Percentiles rank a stretch among this genome's conserved stretches.
Conservation (phyloP, 2,329 filamentous ascomycete genomes). For the Berkeleyomyces rouxiae region DNA sequence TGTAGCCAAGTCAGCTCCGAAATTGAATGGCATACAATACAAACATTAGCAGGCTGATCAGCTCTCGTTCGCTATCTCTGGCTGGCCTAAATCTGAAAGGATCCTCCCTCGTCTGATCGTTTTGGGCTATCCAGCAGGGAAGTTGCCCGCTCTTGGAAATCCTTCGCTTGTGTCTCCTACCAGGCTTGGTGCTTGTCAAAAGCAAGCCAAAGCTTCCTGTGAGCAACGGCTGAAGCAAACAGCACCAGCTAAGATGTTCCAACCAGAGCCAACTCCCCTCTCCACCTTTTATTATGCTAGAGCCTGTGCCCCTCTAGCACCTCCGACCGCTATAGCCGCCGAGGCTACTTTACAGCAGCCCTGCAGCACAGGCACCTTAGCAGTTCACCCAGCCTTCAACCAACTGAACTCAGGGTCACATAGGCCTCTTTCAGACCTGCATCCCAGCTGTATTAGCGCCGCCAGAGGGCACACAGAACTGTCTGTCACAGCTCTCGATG, state of each 20-base stretch:
- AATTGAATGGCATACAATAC: background rate
- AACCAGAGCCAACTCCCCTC: slow-evolving; percentile 35
- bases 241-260: slow-evolving; percentile 30
- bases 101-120: background rate
- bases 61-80: background rate
- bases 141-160: background rate
- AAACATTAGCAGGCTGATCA: background rate
- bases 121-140: background rate
- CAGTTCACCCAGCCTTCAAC: background rate
- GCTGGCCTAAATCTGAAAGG: background rate
- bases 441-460: background rate
- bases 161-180: background rate
- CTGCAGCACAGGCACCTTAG: background rate
- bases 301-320: background rate
- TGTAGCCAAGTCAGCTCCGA: background rate
- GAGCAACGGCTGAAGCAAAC: background rate
- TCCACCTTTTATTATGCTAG: slow-evolving; percentile 24
- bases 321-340: background rate
- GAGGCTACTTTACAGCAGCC: background rate
- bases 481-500: background rate
- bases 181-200: background rate
- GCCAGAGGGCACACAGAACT: background rate
- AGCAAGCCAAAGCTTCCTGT: background rate
- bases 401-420: background rate
- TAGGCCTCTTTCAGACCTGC: background rate